A percentile compares a stretch with the other conserved stretches of the same genome.
phyloP scores from a whole-genome alignment of 1,284 basidiomycete genomes.

The Bjerkandera adusta region DNA sequence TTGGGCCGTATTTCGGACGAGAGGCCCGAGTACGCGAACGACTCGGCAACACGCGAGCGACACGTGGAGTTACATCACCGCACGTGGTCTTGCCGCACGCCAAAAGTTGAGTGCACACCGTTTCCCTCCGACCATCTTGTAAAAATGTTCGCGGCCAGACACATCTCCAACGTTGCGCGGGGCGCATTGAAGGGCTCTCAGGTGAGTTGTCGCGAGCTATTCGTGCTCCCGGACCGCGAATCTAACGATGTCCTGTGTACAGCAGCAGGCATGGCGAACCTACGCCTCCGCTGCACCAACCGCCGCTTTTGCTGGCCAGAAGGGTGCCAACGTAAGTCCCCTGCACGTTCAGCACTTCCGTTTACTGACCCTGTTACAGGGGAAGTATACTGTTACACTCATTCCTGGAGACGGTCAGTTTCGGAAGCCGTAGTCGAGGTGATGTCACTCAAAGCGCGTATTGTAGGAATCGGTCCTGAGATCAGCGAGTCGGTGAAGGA shows the following conservation, averaged over 20 bases:
- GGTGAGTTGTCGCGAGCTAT: constrained; percentile 31
- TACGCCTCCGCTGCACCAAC: constrained; percentile 77
- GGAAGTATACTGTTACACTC: constrained; percentile 93
- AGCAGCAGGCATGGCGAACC: constrained; percentile 48
- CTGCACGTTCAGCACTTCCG: constrained; percentile 5
- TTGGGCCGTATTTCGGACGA: neutral
- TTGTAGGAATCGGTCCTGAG: constrained; percentile 94
- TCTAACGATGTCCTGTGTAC: neutral
- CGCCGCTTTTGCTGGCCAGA: constrained; percentile 85
- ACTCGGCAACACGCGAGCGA: neutral
- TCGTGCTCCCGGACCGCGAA: neutral
- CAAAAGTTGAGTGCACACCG: constrained; percentile 22
- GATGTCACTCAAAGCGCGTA: constrained; percentile 10
- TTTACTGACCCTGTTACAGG: constrained; percentile 44
- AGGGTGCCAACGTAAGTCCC: constrained; percentile 74
- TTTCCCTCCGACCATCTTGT: constrained; percentile 24
- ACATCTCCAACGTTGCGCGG: constrained; percentile 53
- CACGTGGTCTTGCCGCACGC: constrained; percentile 20
- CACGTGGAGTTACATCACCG: constrained; percentile 31
- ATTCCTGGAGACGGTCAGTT: constrained; percentile 87
- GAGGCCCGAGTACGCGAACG: neutral
- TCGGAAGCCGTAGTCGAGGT: constrained; percentile 2
- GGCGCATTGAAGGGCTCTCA: constrained; percentile 43
- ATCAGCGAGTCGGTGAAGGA: constrained; percentile 95
- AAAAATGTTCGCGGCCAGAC: constrained; percentile 59